These are phyloP conservation scores for Sphagnum tenellum DNA, from an alignment of 225 moss, liverwort and hornwort species.

Conservation along the genomic window DNA sequence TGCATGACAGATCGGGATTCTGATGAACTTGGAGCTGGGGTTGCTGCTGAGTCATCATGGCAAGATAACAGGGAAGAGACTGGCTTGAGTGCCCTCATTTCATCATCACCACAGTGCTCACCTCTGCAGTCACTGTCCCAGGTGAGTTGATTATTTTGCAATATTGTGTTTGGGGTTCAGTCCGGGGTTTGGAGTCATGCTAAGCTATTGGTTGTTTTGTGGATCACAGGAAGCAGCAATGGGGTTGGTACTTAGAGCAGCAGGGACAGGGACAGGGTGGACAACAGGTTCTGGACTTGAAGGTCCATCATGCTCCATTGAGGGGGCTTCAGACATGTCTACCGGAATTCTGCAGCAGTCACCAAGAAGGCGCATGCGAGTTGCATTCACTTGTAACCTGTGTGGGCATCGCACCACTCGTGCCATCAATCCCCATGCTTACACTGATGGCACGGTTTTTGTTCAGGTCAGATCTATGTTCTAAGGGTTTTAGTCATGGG, in stretches of 20 bases:
- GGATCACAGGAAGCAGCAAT: conserved; percentile 66
- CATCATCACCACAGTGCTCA: conserved; percentile 20
- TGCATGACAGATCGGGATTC: conserved; percentile 26
- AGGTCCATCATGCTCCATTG: conserved; percentile 62
- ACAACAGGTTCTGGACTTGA: conserved; percentile 97
- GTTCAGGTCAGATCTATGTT: conserved; percentile 52
- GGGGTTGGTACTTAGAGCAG: conserved; percentile 84
- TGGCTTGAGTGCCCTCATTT: conserved; percentile 45
- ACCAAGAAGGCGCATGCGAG: conserved; percentile 95
- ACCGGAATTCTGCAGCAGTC: conserved; percentile 73
- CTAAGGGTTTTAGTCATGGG: too few species aligned
- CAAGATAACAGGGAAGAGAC: conserved; percentile 21
- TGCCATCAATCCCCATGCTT: conserved; percentile 94
- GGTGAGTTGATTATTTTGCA: conserved; percentile 19
- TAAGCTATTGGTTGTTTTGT: not conserved
- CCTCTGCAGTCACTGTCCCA: conserved; percentile 44
- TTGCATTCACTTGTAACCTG: conserved; percentile 95
- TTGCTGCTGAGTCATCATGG: conserved; percentile 21
- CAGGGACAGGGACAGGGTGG: conserved; percentile 78
- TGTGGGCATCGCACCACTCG: conserved; percentile 95
- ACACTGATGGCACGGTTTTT: conserved; percentile 98
- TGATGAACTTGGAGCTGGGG: conserved; percentile 14
- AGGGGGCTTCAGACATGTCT: conserved; percentile 43
- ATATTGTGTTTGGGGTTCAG: too few species aligned
- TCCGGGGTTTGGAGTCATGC: not conserved